Evolutionary conservation across 345 rosid genomes (phyloP), one percentile per base, ranked within the genome.

Genomic region (Citrus cavaleriei): DNA sequence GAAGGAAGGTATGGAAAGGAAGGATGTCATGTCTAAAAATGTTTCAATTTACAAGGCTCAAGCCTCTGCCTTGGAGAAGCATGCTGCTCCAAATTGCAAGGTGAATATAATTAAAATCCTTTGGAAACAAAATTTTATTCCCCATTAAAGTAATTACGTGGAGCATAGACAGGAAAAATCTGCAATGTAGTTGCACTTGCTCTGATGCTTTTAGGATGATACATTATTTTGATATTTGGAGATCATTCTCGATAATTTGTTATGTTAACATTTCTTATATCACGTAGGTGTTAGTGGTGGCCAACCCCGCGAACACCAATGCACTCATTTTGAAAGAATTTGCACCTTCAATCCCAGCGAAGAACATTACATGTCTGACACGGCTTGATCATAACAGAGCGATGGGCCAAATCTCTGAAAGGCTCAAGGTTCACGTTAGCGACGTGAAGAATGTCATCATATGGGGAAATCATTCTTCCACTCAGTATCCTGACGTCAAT

Each of bases 381-480:
- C 82, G 97, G 5, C 95, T 95, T 3, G 98, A 95, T 78, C 98
- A 93, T 57, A 95, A 91, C 83, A 85, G 98, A 81, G 95, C 97
- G 75, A 81, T 90, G 37, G 93, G 90, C 60, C 92, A 83, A 73
- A 84, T 95, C 82, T 87, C 98, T 2, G 93, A 90, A 75, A 90
- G 80, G 83, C 82, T 95, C 30, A 68, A 84, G 63, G 89, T 87
- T 79, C 86, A 85, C 0, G 92, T 90, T 24, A 77, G 85, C 51
- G 88, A 89, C 28, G 92, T 93, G 64, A 95, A 88, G 83, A 95
- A 95, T 46, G 89, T 88, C 4, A 86, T 90, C 74, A 83, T 95
- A 22, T 93, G 98, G 96, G 98, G 98, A 21, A 93, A 93, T 80
- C 98, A 95, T 80, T 95, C 95, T n/a, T 90, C 97, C 27, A 92